A percentile compares a stretch with the other conserved stretches of the same genome.
These are phyloP conservation scores for Flueggea neowawraea DNA, from an alignment of 441 rosid species.

Conservation along the genomic window DNA sequence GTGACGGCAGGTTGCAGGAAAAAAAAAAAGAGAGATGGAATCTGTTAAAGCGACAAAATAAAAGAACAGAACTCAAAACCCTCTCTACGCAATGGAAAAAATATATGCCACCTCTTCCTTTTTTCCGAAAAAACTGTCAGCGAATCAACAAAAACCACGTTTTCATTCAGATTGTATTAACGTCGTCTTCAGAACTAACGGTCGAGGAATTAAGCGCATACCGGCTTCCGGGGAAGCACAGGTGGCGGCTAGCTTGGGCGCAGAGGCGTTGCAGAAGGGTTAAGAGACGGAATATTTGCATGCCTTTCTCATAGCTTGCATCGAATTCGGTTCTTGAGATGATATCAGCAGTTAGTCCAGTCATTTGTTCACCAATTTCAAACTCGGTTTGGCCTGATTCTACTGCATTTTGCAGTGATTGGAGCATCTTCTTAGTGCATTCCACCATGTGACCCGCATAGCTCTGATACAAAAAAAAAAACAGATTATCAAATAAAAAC, in stretches of 20 bases:
- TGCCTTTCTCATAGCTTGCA: constrained; percentile 74
- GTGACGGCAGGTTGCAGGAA: too few species aligned
- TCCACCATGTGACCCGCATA: constrained; percentile 80
- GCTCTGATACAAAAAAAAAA: constrained; percentile 33
- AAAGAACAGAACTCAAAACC: too few species aligned
- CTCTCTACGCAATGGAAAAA: too few species aligned
- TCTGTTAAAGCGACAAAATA: too few species aligned
- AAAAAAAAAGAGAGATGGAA: background rate
- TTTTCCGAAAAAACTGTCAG: too few species aligned
- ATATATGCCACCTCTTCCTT: too few species aligned
- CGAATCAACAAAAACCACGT: too few species aligned
- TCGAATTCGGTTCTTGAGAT: constrained; percentile 90
- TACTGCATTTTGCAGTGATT: constrained; percentile 42
- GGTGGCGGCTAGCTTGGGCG: constrained; percentile 74
- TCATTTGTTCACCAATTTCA: constrained; percentile 77
- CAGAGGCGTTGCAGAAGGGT: constrained; percentile 65
- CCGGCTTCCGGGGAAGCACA: constrained; percentile 94
- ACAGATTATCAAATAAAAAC: background rate
- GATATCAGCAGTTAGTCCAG: constrained; percentile 75
- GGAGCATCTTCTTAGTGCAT: constrained; percentile 59
- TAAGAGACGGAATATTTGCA: constrained; percentile 61
- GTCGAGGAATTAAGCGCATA: constrained; percentile 10
- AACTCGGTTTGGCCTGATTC: constrained; percentile 57
- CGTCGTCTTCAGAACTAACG: too few species aligned
- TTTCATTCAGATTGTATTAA: too few species aligned